Base-by-base conservation (phyloP, 2,329 filamentous ascomycete species). In the Beauveria brongniartii region DNA sequence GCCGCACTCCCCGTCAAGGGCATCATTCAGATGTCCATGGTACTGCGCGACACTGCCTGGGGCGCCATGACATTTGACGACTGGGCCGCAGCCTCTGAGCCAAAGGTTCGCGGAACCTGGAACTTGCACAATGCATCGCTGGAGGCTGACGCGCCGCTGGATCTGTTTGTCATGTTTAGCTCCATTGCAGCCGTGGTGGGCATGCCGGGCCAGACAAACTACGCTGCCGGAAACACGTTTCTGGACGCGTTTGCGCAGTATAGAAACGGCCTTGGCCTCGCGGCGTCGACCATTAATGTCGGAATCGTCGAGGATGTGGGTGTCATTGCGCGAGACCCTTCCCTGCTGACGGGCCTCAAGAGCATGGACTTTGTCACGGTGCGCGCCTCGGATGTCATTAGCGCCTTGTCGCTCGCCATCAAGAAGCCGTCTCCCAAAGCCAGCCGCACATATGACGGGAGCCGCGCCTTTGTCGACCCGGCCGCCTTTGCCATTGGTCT, bases 191-290 rank as follows among this genome's bases (percentile, higher is more conserved):
- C 69, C n/a, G 63, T 72, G 5, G 61, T 73, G 8, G 75, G 73
- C 7, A 66, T 69, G n/a, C 62, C 66, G 1, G 69, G 67, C 1
- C 75, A 78, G 64, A 67, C 71, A 55, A 77, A 75, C 62, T 80
- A 80, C 63, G 67, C 70, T 10, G 71, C 75, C 1, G 75, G 69
- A n/a, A 78, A 78, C 63, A 67, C 69, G 5, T 79, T 73, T 65
- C 66, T 75, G 54, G 72, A 77, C 34, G 66, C 69, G 2, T 70
- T 78, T 48, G 73, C 68, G 7, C 68, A 69, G 5, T 73, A 73
- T 51, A 71, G 77, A 10, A 66, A 68, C 6, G 47, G 54, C 1
- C 64, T 63, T 12, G 58, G 58, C 8, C 24, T 54, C 2, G 40
- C n/a, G 3, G 37, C 34, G 16, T 68, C 70, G 0, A 62, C 65